Evolutionary conservation across 2,329 filamentous ascomycete species (phyloP), one percentile per base, ranked within the genome.

Genomic region (Neonectria faginata): DNA sequence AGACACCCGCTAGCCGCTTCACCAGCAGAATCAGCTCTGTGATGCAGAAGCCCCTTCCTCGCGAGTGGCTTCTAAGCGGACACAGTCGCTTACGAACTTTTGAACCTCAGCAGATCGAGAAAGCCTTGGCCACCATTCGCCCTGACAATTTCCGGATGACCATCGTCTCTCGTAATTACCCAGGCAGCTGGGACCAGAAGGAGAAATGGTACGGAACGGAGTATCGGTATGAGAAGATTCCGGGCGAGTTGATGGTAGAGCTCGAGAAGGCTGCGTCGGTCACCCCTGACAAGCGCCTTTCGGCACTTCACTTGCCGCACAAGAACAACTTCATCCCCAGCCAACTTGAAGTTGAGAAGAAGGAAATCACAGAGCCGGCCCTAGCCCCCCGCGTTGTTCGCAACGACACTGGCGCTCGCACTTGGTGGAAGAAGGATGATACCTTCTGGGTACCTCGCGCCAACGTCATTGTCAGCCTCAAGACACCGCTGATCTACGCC

Each of bases 141-240:
- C 92, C 94, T 0, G 94, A 98, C 76, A 98, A 97, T 76, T 94
- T 98, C 81, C 88, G 93, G 31, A 86, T 97, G 77, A 90, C 89
- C 2, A 85, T 98, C 54, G 89, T 97, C 29, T 95, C 93, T 25
- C 92, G 94, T 74, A 91, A 92, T 9, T 92, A 90, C 70, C 94
- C 94, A 0, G 94, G 93, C 0, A 86, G 88, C 56, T 97, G 93
- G 92, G 87, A 97, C 69, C 82, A 90, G 77, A 97, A 92, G 75
- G 96, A 99, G 82, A 93, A 94, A 76, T 99, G 96, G 96, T 99
- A 99, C 73, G 95, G 95, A 9, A 99, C 96, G 0, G 94, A 98
- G 75, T 97, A 97, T 80, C 92, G 89, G 67, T 86, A 90, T 33
- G 92, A 97, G 75, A 91, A 89, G 75, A 92, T 99, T 39, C 90